Percentiles rank a stretch among this genome's conserved stretches.
These are phyloP conservation scores for Penicillium longicatenatum DNA, from an alignment of 495 filamentous ascomycete genomes.

Conservation along the genomic window DNA sequence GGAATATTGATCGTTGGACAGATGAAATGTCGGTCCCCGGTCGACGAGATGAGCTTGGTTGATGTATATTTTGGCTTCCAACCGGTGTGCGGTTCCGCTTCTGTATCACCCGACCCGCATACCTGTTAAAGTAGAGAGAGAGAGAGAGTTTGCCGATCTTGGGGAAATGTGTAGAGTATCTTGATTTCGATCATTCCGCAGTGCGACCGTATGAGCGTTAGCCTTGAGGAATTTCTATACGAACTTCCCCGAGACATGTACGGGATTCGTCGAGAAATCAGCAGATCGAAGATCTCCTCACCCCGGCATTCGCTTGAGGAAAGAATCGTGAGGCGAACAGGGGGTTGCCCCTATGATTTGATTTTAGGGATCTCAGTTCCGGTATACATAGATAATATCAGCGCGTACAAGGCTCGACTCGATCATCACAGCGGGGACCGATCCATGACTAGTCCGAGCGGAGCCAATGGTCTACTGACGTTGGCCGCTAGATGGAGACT, in stretches of 20 bases:
- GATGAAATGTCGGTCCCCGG: neutral
- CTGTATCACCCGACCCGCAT: conserved; percentile 33
- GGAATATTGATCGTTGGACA: conserved; percentile 25
- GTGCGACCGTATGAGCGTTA: neutral
- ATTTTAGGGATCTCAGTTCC: neutral
- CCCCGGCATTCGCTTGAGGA: conserved; percentile 6
- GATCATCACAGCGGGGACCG: conserved; percentile 33
- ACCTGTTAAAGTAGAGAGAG: conserved; percentile 7
- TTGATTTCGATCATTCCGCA: neutral
- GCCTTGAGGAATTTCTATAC: neutral
- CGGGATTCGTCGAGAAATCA: neutral
- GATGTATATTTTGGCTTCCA: conserved; percentile 6
- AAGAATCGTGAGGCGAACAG: conserved; percentile 10
- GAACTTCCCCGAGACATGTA: neutral
- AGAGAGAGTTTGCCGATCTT: too few species aligned
- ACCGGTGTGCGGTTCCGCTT: conserved; percentile 5
- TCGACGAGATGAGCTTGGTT: neutral
- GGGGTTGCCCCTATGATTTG: conserved; percentile 1
- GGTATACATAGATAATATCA: neutral
- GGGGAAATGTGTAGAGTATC: neutral
- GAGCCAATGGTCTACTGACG: conserved; percentile 28
- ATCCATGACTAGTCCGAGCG: conserved; percentile 31
- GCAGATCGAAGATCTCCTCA: neutral
- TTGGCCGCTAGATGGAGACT: conserved; percentile 20
- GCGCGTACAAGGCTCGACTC: conserved; percentile 24